Percentiles rank a stretch among this genome's conserved stretches.
Conservation (phyloP, 2,329 filamentous ascomycete species). For the Sclerotinia spermophila region DNA sequence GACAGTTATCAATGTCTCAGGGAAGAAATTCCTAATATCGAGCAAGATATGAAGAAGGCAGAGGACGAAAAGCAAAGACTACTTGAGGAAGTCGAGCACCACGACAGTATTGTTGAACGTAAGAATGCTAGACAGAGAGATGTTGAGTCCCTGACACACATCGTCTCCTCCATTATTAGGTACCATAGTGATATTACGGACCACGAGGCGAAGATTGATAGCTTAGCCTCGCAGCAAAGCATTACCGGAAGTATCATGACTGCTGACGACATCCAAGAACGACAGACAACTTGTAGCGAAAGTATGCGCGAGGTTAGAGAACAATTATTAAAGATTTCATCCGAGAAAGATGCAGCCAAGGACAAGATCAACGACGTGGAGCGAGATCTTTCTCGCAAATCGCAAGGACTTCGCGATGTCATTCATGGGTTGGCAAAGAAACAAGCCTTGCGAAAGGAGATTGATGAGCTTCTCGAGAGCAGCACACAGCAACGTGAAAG, state of each 20-base stretch:
- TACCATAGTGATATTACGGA: constrained; percentile 68
- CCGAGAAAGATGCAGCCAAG: constrained; percentile 68
- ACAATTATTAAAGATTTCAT: constrained; percentile 60
- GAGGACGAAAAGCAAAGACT: constrained; percentile 60
- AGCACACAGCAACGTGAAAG: constrained; percentile 65
- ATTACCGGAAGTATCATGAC: constrained; percentile 62
- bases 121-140: constrained; percentile 65
- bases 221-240: constrained; percentile 72
- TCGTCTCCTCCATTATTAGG: constrained; percentile 70
- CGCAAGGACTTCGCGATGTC: constrained; percentile 66
- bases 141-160: constrained; percentile 71
- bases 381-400: constrained; percentile 71
- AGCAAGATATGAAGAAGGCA: constrained; percentile 58
- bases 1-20: constrained; percentile 68
- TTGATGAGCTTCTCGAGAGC: constrained; percentile 68
- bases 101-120: constrained; percentile 63
- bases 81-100: constrained; percentile 59
- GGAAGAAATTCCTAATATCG: constrained; percentile 66
- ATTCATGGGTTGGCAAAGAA: constrained; percentile 79
- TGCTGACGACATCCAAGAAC: constrained; percentile 78
- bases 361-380: constrained; percentile 68
- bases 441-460: constrained; percentile 62
- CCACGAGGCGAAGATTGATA: constrained; percentile 68
- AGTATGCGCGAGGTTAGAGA: constrained; percentile 62
- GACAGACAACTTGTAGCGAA: constrained; percentile 64